Percentiles rank a stretch among this genome's conserved stretches.
These are phyloP conservation scores for Podila clonocystis DNA, from an alignment of 192 early-diverging fungal species.

Conservation along the genomic window DNA sequence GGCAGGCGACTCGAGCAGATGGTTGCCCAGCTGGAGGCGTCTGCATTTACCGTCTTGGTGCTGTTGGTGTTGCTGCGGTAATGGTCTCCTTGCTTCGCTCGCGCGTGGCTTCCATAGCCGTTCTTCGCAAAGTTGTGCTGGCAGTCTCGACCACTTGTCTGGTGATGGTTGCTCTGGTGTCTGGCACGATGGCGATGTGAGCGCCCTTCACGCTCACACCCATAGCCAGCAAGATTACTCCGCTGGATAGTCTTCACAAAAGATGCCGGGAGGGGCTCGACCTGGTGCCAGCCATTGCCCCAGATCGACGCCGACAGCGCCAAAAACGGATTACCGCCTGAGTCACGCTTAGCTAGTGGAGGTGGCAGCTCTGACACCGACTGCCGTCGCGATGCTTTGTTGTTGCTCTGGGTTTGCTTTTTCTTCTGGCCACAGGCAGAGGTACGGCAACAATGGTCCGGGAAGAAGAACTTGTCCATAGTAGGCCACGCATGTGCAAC, in stretches of 20 bases:
- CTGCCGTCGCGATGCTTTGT: background rate
- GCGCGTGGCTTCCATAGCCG: background rate
- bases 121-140: background rate
- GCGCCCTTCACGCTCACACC: constrained; percentile 13
- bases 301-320: constrained; percentile 36
- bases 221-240: constrained; percentile 21
- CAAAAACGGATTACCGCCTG: constrained; percentile 6
- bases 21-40: constrained; percentile 30
- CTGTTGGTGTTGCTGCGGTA: background rate
- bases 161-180: too few relatives aligned
- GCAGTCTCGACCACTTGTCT: too few relatives aligned
- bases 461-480: constrained; percentile 40
- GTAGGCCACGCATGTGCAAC: constrained; percentile 37
- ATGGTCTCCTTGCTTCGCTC: background rate
- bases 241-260: constrained; percentile 36
- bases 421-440: constrained; percentile 15
- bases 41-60: background rate
- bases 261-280: constrained; percentile 40
- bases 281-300: constrained; percentile 47
- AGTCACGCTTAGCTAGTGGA: constrained; percentile 8
- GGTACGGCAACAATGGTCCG: constrained; percentile 47
- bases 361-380: constrained; percentile 34
- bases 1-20: constrained; percentile 37
- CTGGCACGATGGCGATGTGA: too few relatives aligned
- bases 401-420: constrained; percentile 6